Base-by-base conservation (phyloP, 306 rosid genomes). In the Mimosa bimucronata region DNA sequence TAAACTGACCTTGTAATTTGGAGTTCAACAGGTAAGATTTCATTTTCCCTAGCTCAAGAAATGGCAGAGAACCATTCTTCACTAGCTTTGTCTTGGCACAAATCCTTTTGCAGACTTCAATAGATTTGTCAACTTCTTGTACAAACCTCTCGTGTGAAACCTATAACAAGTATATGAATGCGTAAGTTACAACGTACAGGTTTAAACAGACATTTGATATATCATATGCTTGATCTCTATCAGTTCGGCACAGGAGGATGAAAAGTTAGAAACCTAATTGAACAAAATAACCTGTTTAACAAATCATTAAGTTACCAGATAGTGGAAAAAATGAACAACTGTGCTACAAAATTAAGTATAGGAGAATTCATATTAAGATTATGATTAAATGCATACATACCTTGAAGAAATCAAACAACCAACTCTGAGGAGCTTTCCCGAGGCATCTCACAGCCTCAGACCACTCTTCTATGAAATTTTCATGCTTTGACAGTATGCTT, bases 381-480 rank as follows among this genome's bases (percentile, higher is more conserved):
- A 34, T 40, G 65, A 71, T 34, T 30, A 80, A 74, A 58, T 69
- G 66, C 19, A 80, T 69, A 67, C 75, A 73, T 80, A 91, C 98
- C 95, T 87, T 90, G 29, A 95, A 86, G 79, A 92, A 90, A 80
- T 88, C 86, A 85, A 88, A 64, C 74, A 91, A 66, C 98, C 98
- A 92, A 65, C 77, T 78, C 74, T 28, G 87, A 15, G 88, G 91
- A 75, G 98, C 94, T 91, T 88, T 95, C 71, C 94, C 91, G 71
- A 95, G 86, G 90, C 98, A 91, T 77, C 85, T 87, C 74, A 91
- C 78, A 38, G 98, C 94, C 83, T 80, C 91, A 75, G 88, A 85
- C 98, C 98, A 92, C 83, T 89, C 98, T 80, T 88, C 89, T 18
- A 41, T 40, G 66, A 77, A 79, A 79, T 80, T 77, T 71, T 25